These are phyloP conservation scores for Trypanosoma vivax DNA, from an alignment of 208 protist species.

Conservation along the genomic window DNA sequence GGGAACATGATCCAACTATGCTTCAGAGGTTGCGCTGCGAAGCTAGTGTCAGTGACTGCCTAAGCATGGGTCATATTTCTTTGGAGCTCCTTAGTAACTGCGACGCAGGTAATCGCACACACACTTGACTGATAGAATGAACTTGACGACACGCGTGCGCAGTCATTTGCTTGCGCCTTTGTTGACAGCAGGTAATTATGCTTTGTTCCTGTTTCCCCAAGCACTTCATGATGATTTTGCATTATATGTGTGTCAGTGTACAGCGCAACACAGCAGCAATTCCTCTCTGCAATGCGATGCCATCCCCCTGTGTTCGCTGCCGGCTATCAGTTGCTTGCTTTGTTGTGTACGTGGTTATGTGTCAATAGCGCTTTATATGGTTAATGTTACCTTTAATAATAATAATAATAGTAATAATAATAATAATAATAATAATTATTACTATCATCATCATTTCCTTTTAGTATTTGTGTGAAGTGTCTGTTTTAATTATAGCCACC, in stretches of 20 bases:
- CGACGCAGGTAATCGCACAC: slow-evolving; percentile 6
- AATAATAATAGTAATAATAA: neutral
- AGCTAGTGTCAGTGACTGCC: slow-evolving; percentile 25
- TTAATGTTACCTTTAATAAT: too few relatives aligned
- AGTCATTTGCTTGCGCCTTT: neutral
- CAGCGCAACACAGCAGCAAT: too few relatives aligned
- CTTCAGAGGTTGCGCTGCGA: slow-evolving; percentile 37
- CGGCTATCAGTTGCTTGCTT: too few relatives aligned
- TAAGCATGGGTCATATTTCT: slow-evolving; percentile 38
- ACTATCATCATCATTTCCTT: slow-evolving; percentile 4
- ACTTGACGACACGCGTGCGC: neutral
- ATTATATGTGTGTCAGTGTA: too few relatives aligned
- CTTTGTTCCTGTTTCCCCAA: neutral
- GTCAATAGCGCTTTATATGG: too few relatives aligned
- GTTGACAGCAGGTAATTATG: neutral
- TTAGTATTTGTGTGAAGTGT: neutral
- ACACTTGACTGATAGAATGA: neutral
- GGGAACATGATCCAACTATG: slow-evolving; percentile 47
- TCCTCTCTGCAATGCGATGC: too few relatives aligned
- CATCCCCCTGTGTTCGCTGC: too few relatives aligned
- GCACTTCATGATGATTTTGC: too few relatives aligned
- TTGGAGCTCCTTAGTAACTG: slow-evolving; percentile 13
- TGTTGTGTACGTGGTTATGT: too few relatives aligned
- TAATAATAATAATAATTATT: neutral
- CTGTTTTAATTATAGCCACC: neutral